Base-by-base conservation (phyloP, 2,329 filamentous ascomycete species). In the Sporothrix sp. region DNA sequence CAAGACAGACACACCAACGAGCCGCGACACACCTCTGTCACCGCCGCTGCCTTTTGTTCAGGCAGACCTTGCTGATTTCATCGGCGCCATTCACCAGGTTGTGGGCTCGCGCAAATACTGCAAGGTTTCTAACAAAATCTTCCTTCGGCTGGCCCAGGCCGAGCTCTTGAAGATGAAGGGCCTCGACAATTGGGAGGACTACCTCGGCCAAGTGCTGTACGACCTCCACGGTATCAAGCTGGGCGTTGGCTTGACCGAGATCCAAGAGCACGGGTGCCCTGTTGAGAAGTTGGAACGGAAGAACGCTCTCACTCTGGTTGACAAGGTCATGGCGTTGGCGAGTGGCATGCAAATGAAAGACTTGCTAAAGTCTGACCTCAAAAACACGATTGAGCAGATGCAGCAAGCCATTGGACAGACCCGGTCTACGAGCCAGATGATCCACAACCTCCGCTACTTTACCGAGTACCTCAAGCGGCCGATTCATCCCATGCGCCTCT, bases 281-380 rank as follows among this genome's bases (percentile, higher is more conserved):
- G 67, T 79, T 0, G 86, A 95, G 59, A 81, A 81, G 52, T 72
- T 97, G 1, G 89, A 95, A 62, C 84, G 83, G 58, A 77, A 81
- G 33, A 87, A 87, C 52, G 90, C 90, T 0, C 75, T 90, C 60
- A 81, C 85, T 56, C 76, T 96, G 43, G 80, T 95, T 10, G 86
- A 95, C 55, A 86, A 90, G 61, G 79, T 97, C 33, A 84, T 94
- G 61, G 72, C 79, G 32, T 81, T 96, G 52, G 87, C 87, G 2
- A 83, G 84, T 45, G 82, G 85, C 54, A 84, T 96, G 72, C 83
- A 87, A 20, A 85, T 95, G 70, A 95, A 91, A 60, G 93, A 97
- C 57, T 70, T 97, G 16, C 79, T 89, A 14, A 97, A 95, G 64
- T 93, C 89, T 14, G 88, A 97, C 51, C 72, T 98, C 49, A 94